Percentiles rank a stretch among this genome's conserved stretches.
Evolutionary conservation across 2,329 filamentous ascomycete species (phyloP).

Genomic region (Exophiala bonariae): DNA sequence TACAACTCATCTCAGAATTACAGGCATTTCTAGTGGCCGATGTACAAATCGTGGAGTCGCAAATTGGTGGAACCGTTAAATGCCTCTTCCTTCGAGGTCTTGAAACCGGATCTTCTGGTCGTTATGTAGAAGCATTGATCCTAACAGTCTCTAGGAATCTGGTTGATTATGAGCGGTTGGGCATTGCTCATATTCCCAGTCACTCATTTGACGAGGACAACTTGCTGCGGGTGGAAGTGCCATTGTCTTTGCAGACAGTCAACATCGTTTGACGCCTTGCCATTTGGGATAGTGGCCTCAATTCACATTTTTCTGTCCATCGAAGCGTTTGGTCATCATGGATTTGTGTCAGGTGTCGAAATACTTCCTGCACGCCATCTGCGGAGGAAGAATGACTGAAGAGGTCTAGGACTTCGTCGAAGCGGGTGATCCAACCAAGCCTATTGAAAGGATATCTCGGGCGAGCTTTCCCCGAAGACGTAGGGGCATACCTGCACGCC

Average conservation of each 20-base stretch:
- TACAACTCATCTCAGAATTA: background rate
- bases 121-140: slow-evolving; percentile 6
- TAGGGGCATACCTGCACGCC: too few species aligned
- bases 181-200: slow-evolving; percentile 4
- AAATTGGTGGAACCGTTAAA: slow-evolving; percentile 4
- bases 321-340: too few species aligned
- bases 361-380: too few species aligned
- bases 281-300: too few species aligned
- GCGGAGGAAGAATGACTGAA: too few species aligned
- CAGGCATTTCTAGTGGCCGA: slow-evolving; percentile 6
- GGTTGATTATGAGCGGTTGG: slow-evolving; percentile 2
- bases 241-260: slow-evolving; percentile 5
- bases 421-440: too few species aligned
- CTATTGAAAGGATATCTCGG: too few species aligned
- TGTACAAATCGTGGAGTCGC: background rate
- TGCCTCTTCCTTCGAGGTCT: slow-evolving; percentile 8
- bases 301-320: too few species aligned
- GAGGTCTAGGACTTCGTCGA: too few species aligned
- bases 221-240: background rate
- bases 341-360: too few species aligned
- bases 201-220: background rate
- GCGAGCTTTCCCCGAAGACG: too few species aligned
- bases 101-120: background rate
- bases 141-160: slow-evolving; percentile 3
- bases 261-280: slow-evolving; percentile 1